A percentile compares a stretch with the other conserved stretches of the same genome.
Evolutionary conservation across 2,329 filamentous ascomycete genomes (phyloP).

Genomic region (Epichloe glyceriae): DNA sequence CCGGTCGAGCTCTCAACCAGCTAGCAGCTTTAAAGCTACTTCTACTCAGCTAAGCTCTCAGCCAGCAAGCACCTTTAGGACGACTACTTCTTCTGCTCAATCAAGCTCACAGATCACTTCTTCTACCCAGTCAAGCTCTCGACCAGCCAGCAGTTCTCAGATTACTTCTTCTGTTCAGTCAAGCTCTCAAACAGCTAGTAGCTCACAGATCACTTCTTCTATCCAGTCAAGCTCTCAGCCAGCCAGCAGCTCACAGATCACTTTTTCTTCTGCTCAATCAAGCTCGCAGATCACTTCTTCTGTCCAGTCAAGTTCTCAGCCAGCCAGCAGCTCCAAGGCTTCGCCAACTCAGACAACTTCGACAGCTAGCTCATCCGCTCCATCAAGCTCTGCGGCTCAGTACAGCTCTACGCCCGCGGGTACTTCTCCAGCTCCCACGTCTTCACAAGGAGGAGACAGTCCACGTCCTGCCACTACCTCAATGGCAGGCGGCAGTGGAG

Average conservation of each 20-base stretch:
- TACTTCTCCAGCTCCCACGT: no score
- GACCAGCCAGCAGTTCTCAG: neutral
- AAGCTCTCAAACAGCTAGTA: neutral
- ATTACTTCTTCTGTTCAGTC: neutral
- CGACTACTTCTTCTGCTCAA: neutral
- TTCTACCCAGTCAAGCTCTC: neutral
- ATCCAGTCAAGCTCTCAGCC: neutral
- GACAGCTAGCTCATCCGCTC: neutral
- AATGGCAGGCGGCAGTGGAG: neutral
- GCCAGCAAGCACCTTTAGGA: neutral
- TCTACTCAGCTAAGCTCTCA: neutral
- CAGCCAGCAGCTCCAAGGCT: neutral
- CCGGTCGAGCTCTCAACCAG: neutral
- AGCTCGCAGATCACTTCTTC: neutral
- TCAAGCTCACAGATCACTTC: no score
- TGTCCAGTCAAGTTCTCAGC: neutral
- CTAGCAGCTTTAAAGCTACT: neutral
- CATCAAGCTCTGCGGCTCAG: neutral
- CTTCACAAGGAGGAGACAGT: no score
- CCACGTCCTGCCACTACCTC: no score
- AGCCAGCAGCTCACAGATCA: neutral
- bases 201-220: neutral
- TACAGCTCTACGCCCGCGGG: neutral
- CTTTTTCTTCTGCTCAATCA: neutral
- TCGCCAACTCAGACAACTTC: neutral